phyloP scores from a whole-genome alignment of 768 basidiomycete genomes.

The Amanita phalloides region DNA sequence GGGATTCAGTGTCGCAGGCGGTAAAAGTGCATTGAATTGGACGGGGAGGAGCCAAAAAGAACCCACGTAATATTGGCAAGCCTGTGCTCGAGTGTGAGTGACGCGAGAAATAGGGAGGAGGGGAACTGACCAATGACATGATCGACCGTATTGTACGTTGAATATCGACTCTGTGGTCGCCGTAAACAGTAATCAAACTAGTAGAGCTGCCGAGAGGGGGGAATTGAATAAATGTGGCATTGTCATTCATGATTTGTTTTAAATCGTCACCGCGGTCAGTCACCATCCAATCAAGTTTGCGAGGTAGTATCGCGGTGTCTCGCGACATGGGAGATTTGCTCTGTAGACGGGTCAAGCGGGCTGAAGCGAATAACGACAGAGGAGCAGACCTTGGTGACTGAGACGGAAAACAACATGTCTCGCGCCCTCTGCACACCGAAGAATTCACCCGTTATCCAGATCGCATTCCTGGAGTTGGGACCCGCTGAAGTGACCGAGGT shows the following conservation, averaged over 20 bases:
- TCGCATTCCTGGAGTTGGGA: conserved; percentile 41
- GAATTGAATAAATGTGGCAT: conserved; percentile 91
- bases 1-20: conserved; percentile 70
- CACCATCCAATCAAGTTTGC: conserved; percentile 98
- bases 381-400: conserved; percentile 65
- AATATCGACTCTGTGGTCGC: conserved; percentile 89
- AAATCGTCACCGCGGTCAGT: conserved; percentile 94
- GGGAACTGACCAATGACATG: conserved; percentile 77
- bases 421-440: conserved; percentile 91
- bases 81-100: conserved; percentile 31
- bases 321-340: conserved; percentile 83
- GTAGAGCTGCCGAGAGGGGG: conserved; percentile 88
- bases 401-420: conserved; percentile 89
- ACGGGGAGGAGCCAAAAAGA: conserved; percentile 94
- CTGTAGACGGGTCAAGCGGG: conserved; percentile 26
- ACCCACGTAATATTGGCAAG: conserved; percentile 93
- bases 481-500: conserved; percentile 27
- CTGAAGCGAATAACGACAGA: neutral
- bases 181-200: conserved; percentile 88
- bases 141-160: conserved; percentile 88
- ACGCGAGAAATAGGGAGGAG: neutral
- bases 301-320: conserved; percentile 89
- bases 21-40: conserved; percentile 86
- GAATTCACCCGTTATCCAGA: conserved; percentile 98
- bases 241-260: conserved; percentile 89